Evolutionary conservation across 2,329 filamentous ascomycete genomes (phyloP), one percentile per base, ranked within the genome.

Genomic region (Ophiognomonia clavigignenti-juglandacearum): DNA sequence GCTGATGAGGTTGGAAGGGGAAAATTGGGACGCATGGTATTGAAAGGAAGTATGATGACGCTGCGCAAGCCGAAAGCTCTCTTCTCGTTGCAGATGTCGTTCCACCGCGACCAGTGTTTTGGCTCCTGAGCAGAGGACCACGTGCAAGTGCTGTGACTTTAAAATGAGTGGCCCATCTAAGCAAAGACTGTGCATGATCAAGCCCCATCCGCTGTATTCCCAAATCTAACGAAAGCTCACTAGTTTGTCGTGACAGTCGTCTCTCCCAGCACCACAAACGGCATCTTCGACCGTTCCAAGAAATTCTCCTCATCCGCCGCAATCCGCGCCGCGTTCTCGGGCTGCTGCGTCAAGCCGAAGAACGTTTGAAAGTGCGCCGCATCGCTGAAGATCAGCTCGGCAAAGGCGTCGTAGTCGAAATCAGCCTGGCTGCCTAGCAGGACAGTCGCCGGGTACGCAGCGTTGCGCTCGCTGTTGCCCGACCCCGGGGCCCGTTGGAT

Each of bases 351-450:
- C 7, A 50, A 24, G 14, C 44, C 43, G 19, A 54, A 52, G 34
- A 56, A 59, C 1, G 52, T 43, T 39, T 59, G 51, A 29, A 60
- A 59, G 1, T 54, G 52, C 14, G 34, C 31, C 8, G 35, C 49
- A 18, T 59, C 54, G 24, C 19, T 29, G 7, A 47, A 59, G 6
- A 37, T 54, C 5, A 59, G 39, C 23, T 57, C 51, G 1, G 55
- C 57, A 3, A 59, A 39, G 4, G 56, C 56, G 8, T 59, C 56
- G 11, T 50, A 56, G 16, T 52, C 51, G 6, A 56, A 48, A 16
- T 50, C 51, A 11, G 37, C 43, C 24, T 55, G 56, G 13, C 48
- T 40, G 14, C 56, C 56, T 7, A 50, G 39, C 7, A 57, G 39
- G 8, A 58, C 47, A 14, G 35, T 43, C 9, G 48, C 54, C 6